Base-by-base conservation (phyloP, 371 early-diverging fungal genomes). In the Nematocida sp. region DNA sequence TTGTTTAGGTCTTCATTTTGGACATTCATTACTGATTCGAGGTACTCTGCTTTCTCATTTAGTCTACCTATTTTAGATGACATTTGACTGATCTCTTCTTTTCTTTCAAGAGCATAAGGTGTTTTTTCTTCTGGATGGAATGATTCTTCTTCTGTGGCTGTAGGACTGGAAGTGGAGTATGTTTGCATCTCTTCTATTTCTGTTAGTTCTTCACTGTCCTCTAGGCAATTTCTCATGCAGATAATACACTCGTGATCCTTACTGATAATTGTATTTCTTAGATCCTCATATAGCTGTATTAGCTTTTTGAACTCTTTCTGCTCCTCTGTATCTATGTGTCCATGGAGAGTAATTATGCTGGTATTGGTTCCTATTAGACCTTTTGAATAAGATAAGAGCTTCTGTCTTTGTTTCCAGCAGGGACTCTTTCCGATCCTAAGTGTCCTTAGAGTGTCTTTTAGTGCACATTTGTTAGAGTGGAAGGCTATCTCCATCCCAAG, bases 401-500 rank as follows among this genome's bases (percentile, higher is more conserved):
- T 27, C 19, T 58, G 13, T 45, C 53, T 70, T 49, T 32, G 46
- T 29, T 70, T 70, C 57, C 54, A 57, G 62, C 74, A 70, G 27
- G 58, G 58, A 25, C 49, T 55, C 49, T 70, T 70, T 37, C 58
- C 58, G 19, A 37, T 40, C 25, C 35, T 47, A 9, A 70, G 41
- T n/a, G 46, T 2, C 17, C 74, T 5, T 7, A 70, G 61, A 15
- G 48, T 25, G 32, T 70, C 74, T 32, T 70, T 70, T 21, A 70
- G 58, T 25, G 74, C 74, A 32, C 74, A 70, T 32, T 70, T 70
- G 60, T 70, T 70, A 1, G 46, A 45, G 58, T 70, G 57, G 34
- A 70, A 70, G 11, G 61, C 74, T 47, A 70, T 70, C 31, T 70
- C 74, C 74, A 70, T 70, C n/a, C n/a, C n/a, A n/a, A n/a, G n/a